Evolutionary conservation across 1,139 yeast genomes (phyloP), one percentile per base, ranked within the genome.

Genomic region (Kodamaea fungicola): DNA sequence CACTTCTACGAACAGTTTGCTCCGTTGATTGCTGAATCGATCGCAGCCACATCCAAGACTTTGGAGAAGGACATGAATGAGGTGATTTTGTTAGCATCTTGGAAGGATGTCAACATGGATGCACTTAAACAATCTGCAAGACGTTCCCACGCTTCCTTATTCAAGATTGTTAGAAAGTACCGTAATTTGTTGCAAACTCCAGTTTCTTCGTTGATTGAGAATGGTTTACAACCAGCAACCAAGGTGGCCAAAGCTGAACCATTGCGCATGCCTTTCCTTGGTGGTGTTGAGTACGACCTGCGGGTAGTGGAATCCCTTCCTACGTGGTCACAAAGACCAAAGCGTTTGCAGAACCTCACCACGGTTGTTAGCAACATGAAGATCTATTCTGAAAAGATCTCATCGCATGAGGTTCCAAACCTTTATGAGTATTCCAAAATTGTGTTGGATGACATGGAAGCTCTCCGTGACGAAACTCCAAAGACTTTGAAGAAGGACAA

Each of bases 31-130:
- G 55, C 59, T 2, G 74, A 73, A 0, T 62, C 65, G 12, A 59
- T 89, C 21, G 52, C 50, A 0, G 56, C 58, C 1, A 71, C 72
- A 1, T 78, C 74, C 54, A 76, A 72, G 48, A 60, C 62, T 6
- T 63, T 92, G 29, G 89, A 83, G 43, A 90, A 89, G 53, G 92
- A 88, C 38, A 76, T 92, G 21, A 72, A 79, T 31, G 98, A 94
- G 42, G 83, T 89, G 4, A 88, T 92, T 34, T 64, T 88, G 35
- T 69, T 94, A 23, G 97, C 97, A 1, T 86, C 96, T 54, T 94
- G 98, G 97, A 89, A 90, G 52, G 99, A 94, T 61, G 92, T 90
- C 8, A 94, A 94, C 52, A 80, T 89, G 33, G 95, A 84, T 54
- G 96, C 98, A 0, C 72, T 94, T 49, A 88, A 87, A 49, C 97